These are phyloP conservation scores for Anisodus tanguticus DNA, from an alignment of 257 asterid genomes.

Conservation along the genomic window DNA sequence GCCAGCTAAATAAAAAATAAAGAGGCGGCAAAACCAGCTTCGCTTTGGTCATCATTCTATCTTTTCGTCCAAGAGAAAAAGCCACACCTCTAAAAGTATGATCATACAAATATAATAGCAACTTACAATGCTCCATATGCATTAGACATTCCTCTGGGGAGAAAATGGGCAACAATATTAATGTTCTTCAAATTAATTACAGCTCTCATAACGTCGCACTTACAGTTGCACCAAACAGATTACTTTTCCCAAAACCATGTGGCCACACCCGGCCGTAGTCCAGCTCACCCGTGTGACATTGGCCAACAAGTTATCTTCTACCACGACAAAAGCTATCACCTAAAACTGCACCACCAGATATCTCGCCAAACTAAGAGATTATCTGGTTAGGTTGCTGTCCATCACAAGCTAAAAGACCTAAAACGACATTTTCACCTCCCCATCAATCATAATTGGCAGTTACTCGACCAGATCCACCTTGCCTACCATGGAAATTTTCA, in stretches of 20 bases:
- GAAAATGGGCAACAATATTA: constrained; percentile 23
- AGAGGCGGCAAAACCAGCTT: background rate
- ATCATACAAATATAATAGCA: constrained; percentile 7
- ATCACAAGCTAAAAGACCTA: constrained; percentile 35
- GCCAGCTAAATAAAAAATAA: background rate
- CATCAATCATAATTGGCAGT: constrained; percentile 54
- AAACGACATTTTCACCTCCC: constrained; percentile 38
- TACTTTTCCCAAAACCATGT: constrained; percentile 19
- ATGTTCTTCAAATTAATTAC: constrained; percentile 27
- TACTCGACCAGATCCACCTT: constrained; percentile 47
- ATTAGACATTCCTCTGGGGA: constrained; percentile 13
- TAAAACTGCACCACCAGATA: constrained; percentile 47
- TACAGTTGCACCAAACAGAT: constrained; percentile 26
- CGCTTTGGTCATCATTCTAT: background rate
- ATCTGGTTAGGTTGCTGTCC: constrained; percentile 35
- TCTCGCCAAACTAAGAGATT: constrained; percentile 43
- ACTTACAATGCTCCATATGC: constrained; percentile 18
- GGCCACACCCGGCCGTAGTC: constrained; percentile 27
- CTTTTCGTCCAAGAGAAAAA: constrained; percentile 22
- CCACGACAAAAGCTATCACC: constrained; percentile 35
- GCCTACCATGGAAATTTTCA: constrained; percentile 57
- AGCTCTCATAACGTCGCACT: constrained; percentile 10
- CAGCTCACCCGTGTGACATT: constrained; percentile 50
- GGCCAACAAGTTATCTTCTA: constrained; percentile 37
- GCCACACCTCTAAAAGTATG: constrained; percentile 9